These are phyloP conservation scores for Patellifolia procumbens DNA, from an alignment of 179 eudicot species.

Conservation along the genomic window DNA sequence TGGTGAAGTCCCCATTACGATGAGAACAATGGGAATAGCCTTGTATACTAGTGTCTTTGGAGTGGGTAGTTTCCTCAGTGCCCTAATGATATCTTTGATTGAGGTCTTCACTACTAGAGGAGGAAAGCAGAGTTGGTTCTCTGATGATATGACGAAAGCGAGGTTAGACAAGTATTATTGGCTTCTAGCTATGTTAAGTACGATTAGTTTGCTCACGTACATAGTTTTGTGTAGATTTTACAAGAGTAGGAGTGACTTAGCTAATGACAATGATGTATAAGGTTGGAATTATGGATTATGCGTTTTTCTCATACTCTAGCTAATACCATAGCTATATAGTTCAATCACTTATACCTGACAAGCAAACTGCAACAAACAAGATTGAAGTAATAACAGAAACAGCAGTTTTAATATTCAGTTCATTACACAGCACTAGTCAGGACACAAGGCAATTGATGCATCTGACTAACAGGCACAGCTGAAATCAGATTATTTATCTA, in stretches of 20 bases:
- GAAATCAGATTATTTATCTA: background rate
- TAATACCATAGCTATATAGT: background rate
- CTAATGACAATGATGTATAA: slow-evolving; percentile 28
- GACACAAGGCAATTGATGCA: background rate
- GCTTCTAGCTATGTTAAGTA: slow-evolving; percentile 63
- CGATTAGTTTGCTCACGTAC: slow-evolving; percentile 58
- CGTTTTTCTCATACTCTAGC: background rate
- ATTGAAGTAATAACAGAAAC: slow-evolving; percentile 3
- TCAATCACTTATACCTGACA: too few relatives aligned
- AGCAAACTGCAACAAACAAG: background rate
- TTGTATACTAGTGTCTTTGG: slow-evolving; percentile 91
- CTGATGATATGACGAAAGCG: slow-evolving; percentile 80
- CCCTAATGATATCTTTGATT: slow-evolving; percentile 58
- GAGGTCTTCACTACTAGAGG: slow-evolving; percentile 48
- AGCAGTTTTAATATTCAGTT: background rate
- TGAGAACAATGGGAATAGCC: slow-evolving; percentile 91
- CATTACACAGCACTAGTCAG: background rate
- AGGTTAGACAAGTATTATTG: slow-evolving; percentile 89
- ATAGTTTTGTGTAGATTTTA: slow-evolving; percentile 54
- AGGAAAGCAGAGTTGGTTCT: slow-evolving; percentile 64
- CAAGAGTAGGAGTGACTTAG: slow-evolving; percentile 41
- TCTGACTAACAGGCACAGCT: background rate
- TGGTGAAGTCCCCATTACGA: slow-evolving; percentile 69
- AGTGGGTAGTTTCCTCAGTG: slow-evolving; percentile 85
- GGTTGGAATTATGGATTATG: background rate